These are phyloP conservation scores for Cornus controversa DNA, from an alignment of 148 eudicot genomes.

Conservation along the genomic window DNA sequence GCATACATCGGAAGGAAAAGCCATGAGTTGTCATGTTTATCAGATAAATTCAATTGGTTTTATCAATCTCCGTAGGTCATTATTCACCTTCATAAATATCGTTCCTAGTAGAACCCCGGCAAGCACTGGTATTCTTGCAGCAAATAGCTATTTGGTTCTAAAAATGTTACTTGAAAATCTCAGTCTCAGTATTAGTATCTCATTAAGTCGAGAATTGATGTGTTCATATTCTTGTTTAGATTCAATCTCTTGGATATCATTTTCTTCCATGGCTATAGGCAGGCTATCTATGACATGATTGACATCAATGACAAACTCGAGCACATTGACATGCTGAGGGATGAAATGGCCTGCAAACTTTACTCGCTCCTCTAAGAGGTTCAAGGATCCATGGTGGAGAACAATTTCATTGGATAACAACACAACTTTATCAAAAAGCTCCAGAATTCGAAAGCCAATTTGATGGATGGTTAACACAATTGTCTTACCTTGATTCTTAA, in stretches of 20 bases:
- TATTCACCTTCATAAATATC: constrained; percentile 25
- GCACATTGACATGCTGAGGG: constrained; percentile 42
- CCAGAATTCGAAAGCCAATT: constrained; percentile 46
- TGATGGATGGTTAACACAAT: constrained; percentile 52
- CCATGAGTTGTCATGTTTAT: no score
- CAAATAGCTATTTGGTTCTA: constrained; percentile 42
- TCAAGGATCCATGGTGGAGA: constrained; percentile 39
- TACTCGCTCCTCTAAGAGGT: constrained; percentile 31
- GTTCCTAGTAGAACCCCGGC: constrained; percentile 43
- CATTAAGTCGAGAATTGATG: no score
- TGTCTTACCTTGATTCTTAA: constrained; percentile 39
- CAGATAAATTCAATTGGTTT: no score
- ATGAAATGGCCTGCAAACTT: constrained; percentile 34
- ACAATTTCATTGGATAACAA: no score
- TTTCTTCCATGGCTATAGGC: constrained; percentile 11
- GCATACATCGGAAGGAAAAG: no score
- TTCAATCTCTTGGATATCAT: no score
- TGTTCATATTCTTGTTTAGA: no score
- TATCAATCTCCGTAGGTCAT: constrained; percentile 14
- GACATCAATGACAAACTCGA: no score
- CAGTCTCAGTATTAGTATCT: no score
- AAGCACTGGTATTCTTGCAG: constrained; percentile 30
- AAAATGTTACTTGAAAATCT: constrained; percentile 35
- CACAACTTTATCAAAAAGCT: constrained; percentile 36
- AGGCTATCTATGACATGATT: constrained; percentile 41